These are phyloP conservation scores for Podospora pseudopauciseta DNA, from an alignment of 495 filamentous ascomycete species.

Conservation along the genomic window DNA sequence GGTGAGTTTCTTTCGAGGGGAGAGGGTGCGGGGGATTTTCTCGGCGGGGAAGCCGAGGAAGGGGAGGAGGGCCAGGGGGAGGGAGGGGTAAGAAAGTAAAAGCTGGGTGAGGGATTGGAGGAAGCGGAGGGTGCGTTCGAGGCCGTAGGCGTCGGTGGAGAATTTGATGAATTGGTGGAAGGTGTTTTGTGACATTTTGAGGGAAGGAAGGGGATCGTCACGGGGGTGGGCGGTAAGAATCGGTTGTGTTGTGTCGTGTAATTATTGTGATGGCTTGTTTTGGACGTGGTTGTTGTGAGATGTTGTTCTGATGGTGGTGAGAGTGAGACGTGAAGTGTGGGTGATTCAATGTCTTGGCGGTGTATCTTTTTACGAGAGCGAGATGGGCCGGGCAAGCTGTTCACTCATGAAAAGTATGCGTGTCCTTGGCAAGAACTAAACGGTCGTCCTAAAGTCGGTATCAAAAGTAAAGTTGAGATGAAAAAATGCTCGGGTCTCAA, in stretches of 20 bases:
- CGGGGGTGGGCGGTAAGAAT: not conserved
- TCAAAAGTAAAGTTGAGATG: not conserved
- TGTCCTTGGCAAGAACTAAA: not conserved
- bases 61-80: conserved; percentile 1
- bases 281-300: too few relatives aligned
- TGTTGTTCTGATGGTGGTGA: not conserved
- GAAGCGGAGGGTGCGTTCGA: conserved; percentile 61
- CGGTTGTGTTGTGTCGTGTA: not conserved
- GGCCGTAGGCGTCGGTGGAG: conserved; percentile 47
- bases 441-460: not conserved
- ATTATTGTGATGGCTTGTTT: not conserved
- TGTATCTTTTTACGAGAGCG: not conserved
- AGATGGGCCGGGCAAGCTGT: not conserved
- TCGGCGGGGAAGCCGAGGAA: conserved; percentile 14
- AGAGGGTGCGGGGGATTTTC: conserved; percentile 14
- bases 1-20: conserved; percentile 8
- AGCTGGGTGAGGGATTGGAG: conserved; percentile 49
- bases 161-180: conserved; percentile 43
- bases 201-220: not conserved
- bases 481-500: not conserved
- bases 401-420: not conserved
- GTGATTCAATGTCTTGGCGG: not conserved
- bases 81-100: conserved; percentile 15
- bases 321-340: not conserved
- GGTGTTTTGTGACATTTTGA: conserved; percentile 6